Conservation (phyloP, 805 yeast genomes). For the Wickerhamomyces pijperi region DNA sequence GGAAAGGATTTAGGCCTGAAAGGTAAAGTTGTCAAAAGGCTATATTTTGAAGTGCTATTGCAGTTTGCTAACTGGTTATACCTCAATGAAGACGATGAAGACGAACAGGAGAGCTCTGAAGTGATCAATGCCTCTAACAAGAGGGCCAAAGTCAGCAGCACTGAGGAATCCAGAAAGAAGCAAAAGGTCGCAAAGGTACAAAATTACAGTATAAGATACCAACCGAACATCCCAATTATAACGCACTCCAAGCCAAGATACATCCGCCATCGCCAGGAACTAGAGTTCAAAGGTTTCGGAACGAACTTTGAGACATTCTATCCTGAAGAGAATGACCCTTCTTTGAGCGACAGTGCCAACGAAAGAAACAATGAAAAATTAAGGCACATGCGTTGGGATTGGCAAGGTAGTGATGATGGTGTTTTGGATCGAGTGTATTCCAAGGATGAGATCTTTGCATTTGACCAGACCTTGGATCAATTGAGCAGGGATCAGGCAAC, state of each 20-base stretch:
- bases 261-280: constrained; percentile 32
- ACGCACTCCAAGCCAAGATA: constrained; percentile 34
- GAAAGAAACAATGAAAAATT: constrained; percentile 24
- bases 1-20: constrained; percentile 73
- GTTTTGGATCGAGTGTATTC: constrained; percentile 27
- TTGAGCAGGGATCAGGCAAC: constrained; percentile 24
- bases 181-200: not conserved
- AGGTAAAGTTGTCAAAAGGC: constrained; percentile 60
- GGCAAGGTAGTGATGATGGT: constrained; percentile 17
- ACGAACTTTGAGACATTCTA: constrained; percentile 37
- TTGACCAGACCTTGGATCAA: constrained; percentile 39
- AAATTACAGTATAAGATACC: too few species aligned
- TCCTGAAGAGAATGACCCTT: too few species aligned
- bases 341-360: too few species aligned
- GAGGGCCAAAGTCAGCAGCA: constrained; percentile 4
- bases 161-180: not conserved
- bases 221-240: constrained; percentile 24
- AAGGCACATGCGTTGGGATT: constrained; percentile 37
- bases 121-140: constrained; percentile 7
- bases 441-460: constrained; percentile 32
- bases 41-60: constrained; percentile 58
- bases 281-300: constrained; percentile 39
- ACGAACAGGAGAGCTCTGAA: constrained; percentile 4
- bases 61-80: constrained; percentile 26
- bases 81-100: not conserved